Base-by-base conservation (phyloP, 345 rosid genomes). In the Populus nigra region DNA sequence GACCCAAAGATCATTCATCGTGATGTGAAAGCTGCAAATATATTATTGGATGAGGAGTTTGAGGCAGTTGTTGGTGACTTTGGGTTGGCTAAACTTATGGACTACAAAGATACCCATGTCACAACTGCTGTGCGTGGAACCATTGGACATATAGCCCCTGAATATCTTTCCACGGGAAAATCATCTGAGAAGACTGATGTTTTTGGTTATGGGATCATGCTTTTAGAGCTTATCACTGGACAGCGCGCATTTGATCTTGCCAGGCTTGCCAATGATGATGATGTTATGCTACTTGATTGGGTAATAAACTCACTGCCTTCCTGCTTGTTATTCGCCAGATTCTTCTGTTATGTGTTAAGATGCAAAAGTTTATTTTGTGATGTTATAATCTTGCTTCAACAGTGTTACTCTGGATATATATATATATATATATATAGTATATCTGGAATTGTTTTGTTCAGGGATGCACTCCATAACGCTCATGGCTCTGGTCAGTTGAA, bases 51-150 rank as follows among this genome's bases (percentile, higher is more conserved):
- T 65, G 83, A 80, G 73, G 83, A 80, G 59, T 80, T 80, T 57
- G 83, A 80, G 79, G 83, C 83, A 29, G 83, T 80, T 66, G 83
- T 80, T 80, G 83, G 83, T 33, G 83, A 80, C 27, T 80, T 80
- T 72, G 83, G 83, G 31, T 57, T 80, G 76, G 83, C 83, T 66
- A 80, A 76, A 38, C 75, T 80, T 8, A 80, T 80, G 83, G 83
- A 80, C 72, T 80, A 80, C 63, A 80, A 80, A 70, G 83, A 80
- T 65, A 80, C 83, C 20, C 83, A 80, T 80, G 83, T 80, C n/a
- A 80, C 83, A n/a, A 80, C 83, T 22, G 83, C 83, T 50, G 83
- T 80, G 10, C 79, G 83, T 29, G 83, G 83, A 31, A 80, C 83
- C 20, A 80, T 80, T 29, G 83, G 83, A 25, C 83, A 80, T 76